Evolutionary conservation across 257 asterid genomes (phyloP).

Genomic region (Prunella vulgaris): DNA sequence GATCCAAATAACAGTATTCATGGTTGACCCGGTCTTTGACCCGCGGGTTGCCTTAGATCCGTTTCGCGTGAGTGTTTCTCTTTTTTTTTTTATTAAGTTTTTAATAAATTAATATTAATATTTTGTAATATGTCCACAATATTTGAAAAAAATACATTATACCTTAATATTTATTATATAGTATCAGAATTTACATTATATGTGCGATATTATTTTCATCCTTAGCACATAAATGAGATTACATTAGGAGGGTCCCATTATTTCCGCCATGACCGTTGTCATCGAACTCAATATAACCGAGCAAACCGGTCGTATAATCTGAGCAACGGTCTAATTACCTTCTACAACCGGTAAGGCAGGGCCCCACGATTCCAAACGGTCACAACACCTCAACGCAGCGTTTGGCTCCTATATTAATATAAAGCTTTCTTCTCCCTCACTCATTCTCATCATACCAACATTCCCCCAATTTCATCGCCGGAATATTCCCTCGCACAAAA

Average conservation of each 20-base stretch:
- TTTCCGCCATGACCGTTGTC: neutral
- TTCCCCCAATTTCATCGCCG: slow-evolving; percentile 15
- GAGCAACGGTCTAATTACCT: slow-evolving; percentile 37
- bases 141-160: no score
- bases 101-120: no score
- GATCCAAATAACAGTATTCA: no score
- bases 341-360: neutral
- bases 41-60: no score
- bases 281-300: neutral
- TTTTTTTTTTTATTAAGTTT: no score
- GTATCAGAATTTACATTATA: no score
- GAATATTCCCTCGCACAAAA: slow-evolving; percentile 19
- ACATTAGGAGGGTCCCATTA: neutral
- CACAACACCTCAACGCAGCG: slow-evolving; percentile 39
- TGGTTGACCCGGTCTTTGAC: no score
- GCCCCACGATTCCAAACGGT: slow-evolving; percentile 41
- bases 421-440: slow-evolving; percentile 9
- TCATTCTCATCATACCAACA: neutral
- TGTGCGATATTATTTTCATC: no score
- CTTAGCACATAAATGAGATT: no score
- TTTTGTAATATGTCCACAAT: no score
- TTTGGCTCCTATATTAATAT: slow-evolving; percentile 26
- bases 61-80: no score
- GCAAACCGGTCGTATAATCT: slow-evolving; percentile 16
- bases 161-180: no score